Evolutionary conservation across 176 grass and related monocot genomes (phyloP).

Genomic region (Eremochloa ophiuroides): DNA sequence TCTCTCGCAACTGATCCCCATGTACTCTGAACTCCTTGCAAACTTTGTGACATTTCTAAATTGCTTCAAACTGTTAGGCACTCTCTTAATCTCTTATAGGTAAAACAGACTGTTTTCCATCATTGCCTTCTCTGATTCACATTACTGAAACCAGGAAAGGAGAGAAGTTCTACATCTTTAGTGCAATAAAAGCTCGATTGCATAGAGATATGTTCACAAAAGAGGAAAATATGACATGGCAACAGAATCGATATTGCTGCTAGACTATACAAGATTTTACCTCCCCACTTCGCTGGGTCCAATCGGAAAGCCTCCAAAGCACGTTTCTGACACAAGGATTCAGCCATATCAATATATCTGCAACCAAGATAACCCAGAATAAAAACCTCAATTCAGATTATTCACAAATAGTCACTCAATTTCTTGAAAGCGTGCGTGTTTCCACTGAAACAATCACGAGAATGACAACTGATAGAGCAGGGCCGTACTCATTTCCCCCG

Average conservation of each 20-base stretch:
- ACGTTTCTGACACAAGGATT: constrained; percentile 88
- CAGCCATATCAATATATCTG: constrained; percentile 97
- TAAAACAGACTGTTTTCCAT: not conserved
- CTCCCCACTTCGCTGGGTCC: constrained; percentile 97
- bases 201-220: not conserved
- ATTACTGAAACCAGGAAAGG: not conserved
- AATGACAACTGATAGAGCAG: not conserved
- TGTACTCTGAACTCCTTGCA: not conserved
- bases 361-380: constrained; percentile 28
- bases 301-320: constrained; percentile 83
- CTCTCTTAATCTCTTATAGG: not conserved
- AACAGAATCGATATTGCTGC: not conserved
- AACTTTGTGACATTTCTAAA: not conserved
- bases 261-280: constrained; percentile 36
- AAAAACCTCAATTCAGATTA: constrained; percentile 3
- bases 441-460: not conserved
- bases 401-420: not conserved
- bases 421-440: not conserved
- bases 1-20: not conserved
- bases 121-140: not conserved
- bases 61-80: not conserved
- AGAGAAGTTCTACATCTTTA: not conserved
- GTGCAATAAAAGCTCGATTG: not conserved
- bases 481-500: constrained; percentile 87
- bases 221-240: not conserved